A percentile compares a stretch with the other conserved stretches of the same genome.
Conservation (phyloP, 202 grass and related monocot species). For the Cymbopogon flexuosus region DNA sequence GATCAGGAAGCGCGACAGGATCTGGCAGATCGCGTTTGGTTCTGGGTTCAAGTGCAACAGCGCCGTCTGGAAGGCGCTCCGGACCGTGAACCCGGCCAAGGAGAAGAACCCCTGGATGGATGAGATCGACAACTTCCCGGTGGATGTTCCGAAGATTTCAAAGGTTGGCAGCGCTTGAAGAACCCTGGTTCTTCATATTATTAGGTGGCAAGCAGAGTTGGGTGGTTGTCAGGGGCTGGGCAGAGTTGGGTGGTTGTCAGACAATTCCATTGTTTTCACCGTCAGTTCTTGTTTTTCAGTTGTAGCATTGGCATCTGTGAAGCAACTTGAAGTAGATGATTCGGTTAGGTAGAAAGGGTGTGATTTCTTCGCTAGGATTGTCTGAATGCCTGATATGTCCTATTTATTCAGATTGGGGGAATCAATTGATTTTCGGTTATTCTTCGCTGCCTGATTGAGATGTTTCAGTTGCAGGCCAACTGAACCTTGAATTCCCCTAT, state of each 20-base stretch:
- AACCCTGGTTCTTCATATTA: not conserved
- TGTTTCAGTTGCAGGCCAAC: not conserved
- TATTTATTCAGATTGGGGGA: conserved; percentile 26
- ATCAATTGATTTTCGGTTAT: conserved; percentile 16
- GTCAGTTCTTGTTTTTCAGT: conserved; percentile 31
- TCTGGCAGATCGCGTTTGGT: conserved; percentile 98
- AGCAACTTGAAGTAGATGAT: conserved; percentile 1
- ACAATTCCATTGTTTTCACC: not conserved
- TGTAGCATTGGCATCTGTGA: conserved; percentile 23
- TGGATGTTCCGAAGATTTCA: conserved; percentile 73
- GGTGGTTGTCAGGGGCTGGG: not conserved
- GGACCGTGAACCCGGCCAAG: conserved; percentile 50
- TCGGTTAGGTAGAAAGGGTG: conserved; percentile 29
- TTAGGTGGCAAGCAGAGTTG: not conserved
- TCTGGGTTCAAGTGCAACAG: conserved; percentile 99
- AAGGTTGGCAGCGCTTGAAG: conserved; percentile 37
- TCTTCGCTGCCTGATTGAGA: conserved; percentile 15
- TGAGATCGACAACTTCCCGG: conserved; percentile 79
- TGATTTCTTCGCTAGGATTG: conserved; percentile 10
- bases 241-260: not conserved
- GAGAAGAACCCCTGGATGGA: conserved; percentile 95
- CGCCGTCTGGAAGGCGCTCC: conserved; percentile 82
- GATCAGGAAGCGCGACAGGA: conserved; percentile 65
- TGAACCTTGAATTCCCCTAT: not conserved
- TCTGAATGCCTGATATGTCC: conserved; percentile 19